These are phyloP conservation scores for Pyrus betulifolia DNA, from an alignment of 306 rosid species.

Conservation along the genomic window DNA sequence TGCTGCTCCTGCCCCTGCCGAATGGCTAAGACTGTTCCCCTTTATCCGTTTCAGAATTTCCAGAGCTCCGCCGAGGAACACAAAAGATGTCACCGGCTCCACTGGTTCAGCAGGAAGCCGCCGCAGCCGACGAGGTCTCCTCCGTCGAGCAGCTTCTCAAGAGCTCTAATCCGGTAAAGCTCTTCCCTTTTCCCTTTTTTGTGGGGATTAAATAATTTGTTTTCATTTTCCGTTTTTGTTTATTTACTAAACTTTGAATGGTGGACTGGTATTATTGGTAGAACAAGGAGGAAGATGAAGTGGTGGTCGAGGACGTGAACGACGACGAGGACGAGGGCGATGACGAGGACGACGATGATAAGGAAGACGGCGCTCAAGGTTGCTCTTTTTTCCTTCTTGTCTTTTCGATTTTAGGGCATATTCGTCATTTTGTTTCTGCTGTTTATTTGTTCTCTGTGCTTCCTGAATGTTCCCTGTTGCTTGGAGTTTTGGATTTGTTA, in stretches of 20 bases:
- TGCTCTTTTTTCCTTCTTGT: neutral
- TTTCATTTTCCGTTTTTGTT: neutral
- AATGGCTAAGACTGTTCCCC: neutral
- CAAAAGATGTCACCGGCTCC: slow-evolving; percentile 69
- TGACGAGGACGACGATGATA: slow-evolving; percentile 43
- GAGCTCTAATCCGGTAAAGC: slow-evolving; percentile 34
- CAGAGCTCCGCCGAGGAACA: neutral
- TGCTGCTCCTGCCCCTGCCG: neutral
- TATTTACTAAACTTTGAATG: neutral
- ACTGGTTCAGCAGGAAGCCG: slow-evolving; percentile 40
- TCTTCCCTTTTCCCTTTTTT: neutral
- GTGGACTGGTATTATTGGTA: neutral
- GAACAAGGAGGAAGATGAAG: slow-evolving; percentile 43
- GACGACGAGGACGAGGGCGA: slow-evolving; percentile 44
- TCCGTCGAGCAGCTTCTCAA: slow-evolving; percentile 33
- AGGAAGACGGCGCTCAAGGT: slow-evolving; percentile 65
- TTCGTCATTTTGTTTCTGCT: neutral
- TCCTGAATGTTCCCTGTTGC: neutral
- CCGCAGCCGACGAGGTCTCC: slow-evolving; percentile 12
- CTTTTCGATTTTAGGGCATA: neutral
- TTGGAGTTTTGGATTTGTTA: neutral
- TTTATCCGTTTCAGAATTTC: neutral
- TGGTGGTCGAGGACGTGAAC: slow-evolving; percentile 67
- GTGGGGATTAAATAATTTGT: no score
- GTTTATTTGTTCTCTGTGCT: neutral